These are phyloP conservation scores for Lipomyces starkeyi DNA, from an alignment of 805 yeast species.

Conservation along the genomic window DNA sequence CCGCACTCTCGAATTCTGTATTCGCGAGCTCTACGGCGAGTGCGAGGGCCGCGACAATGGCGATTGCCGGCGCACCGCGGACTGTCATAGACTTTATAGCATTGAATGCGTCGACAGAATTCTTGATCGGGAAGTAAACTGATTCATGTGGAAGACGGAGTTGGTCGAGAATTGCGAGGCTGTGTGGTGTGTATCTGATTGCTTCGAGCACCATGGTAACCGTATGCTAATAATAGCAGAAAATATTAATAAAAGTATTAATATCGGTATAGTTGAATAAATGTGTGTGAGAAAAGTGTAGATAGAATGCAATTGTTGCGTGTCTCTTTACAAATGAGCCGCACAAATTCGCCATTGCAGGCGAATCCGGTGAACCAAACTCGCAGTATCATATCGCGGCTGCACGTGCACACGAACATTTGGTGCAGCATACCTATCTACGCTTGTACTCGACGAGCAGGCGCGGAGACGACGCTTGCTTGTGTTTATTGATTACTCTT, in stretches of 20 bases:
- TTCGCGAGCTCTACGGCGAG: conserved; percentile 68
- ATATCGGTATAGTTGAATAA: not conserved
- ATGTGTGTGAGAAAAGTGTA: not conserved
- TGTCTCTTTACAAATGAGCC: not conserved
- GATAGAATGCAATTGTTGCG: not conserved
- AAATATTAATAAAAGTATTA: not conserved
- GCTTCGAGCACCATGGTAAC: conserved; percentile 36
- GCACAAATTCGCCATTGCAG: not conserved
- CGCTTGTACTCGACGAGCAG: not conserved
- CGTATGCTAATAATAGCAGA: not conserved
- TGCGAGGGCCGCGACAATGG: conserved; percentile 88
- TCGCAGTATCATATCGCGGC: too few species aligned
- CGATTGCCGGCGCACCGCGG: conserved; percentile 98
- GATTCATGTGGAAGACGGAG: conserved; percentile 80
- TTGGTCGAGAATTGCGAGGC: conserved; percentile 77
- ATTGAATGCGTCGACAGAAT: conserved; percentile 75
- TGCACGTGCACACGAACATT: too few species aligned
- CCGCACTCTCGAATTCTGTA: conserved; percentile 16
- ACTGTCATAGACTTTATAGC: conserved; percentile 94
- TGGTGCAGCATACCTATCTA: not conserved
- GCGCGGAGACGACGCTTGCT: not conserved
- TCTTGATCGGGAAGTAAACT: conserved; percentile 63
- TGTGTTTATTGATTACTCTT: not conserved
- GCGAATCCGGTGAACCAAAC: not conserved
- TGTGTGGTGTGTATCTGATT: conserved; percentile 38